Evolutionary conservation across 305 asterid species (phyloP), one percentile per base, ranked within the genome.

Genomic region (Ilex paraguariensis): DNA sequence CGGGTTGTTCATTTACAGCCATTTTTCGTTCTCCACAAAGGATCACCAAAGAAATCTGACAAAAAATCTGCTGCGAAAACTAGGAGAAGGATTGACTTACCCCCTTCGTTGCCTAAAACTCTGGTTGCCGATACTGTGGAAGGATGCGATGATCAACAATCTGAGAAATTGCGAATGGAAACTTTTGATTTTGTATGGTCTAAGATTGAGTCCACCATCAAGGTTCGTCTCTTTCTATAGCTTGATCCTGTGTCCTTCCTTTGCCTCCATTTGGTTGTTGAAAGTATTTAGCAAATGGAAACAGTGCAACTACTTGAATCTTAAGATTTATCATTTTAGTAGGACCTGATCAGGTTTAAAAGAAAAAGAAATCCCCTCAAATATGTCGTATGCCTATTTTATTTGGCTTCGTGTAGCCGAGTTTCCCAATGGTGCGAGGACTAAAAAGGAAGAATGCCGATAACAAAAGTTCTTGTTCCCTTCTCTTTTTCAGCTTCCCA

Each of bases 21-120:
- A 28, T 89, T 82, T 81, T 93, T 81, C 68, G 74, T 93, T 70
- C 94, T 87, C 56, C 97, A 85, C 73, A 86, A 76, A 67, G 91
- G 91, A 15, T 65, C 91, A 51, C 68, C 63, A 54, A 69, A 75
- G 49, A 71, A 76, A 30, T 55, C 71, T 51, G 31, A 45, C 31
- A n/a, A 14, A 2, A 83, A 86, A 50, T 58, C 84, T 17, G 64
- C 83, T 12, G 72, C 77, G 13, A 87, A 79, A 80, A 13, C 79
- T 31, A 66, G 84, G 17, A 76, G 92, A 64, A 78, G 66, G 63
- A 84, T 77, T 70, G 85, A 88, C 49, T 68, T 78, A 16, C 83
- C 81, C 30, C 31, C 28, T 5, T 52, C 56, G n/a, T 16, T 10
- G 13, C 74, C 81, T 10, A 63, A 74, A 72, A 28, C 39, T 32